Conservation (phyloP, 208 protist species). For the Trypanosoma grayi region DNA sequence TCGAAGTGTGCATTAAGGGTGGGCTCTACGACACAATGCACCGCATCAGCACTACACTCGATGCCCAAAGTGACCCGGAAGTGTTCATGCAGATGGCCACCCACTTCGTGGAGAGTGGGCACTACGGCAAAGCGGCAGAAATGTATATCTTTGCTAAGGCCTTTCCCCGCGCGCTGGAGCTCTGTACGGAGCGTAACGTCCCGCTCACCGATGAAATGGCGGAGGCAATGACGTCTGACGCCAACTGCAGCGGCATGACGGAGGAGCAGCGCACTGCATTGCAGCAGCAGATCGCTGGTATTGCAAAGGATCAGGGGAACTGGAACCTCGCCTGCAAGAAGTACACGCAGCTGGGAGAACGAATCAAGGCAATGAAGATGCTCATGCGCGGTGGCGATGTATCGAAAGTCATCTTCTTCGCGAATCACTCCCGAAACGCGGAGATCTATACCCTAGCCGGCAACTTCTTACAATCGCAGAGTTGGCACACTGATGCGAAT, state of each 20-base stretch:
- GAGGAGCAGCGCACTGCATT: constrained; percentile 54
- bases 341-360: constrained; percentile 94
- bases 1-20: constrained; percentile 91
- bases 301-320: constrained; percentile 88
- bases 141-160: constrained; percentile 92
- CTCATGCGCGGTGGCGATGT: constrained; percentile 96
- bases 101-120: constrained; percentile 84
- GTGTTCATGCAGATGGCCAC: constrained; percentile 91
- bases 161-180: constrained; percentile 82
- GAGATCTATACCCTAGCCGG: constrained; percentile 96
- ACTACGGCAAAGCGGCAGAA: constrained; percentile 91
- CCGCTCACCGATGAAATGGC: constrained; percentile 92
- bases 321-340: constrained; percentile 93
- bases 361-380: constrained; percentile 96
- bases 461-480: constrained; percentile 96
- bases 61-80: constrained; percentile 71
- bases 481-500: constrained; percentile 91
- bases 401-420: constrained; percentile 97
- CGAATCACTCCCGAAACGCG: constrained; percentile 91
- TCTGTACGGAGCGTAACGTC: constrained; percentile 81
- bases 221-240: constrained; percentile 83
- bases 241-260: constrained; percentile 29
- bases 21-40: constrained; percentile 92
- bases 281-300: constrained; percentile 68
- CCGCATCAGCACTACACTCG: constrained; percentile 90